Evolutionary conservation across 2,329 filamentous ascomycete genomes (phyloP).

Genomic region (Dryadomyces quercivorus): DNA sequence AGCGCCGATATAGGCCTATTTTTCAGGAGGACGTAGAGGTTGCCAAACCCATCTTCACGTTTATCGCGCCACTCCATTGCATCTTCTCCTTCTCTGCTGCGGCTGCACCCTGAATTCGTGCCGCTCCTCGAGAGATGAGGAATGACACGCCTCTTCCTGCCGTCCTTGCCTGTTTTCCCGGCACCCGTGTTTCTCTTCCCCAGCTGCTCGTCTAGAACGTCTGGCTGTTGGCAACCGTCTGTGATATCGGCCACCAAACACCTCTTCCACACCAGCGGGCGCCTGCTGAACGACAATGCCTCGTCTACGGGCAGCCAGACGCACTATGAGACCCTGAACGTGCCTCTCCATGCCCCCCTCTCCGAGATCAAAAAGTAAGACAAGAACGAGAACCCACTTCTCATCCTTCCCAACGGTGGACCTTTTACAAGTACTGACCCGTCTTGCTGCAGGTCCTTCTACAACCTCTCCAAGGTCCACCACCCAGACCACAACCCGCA

Average conservation of each 20-base stretch:
- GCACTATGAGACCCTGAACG: conserved; percentile 72
- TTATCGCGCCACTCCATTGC: background rate
- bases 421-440: too few species aligned
- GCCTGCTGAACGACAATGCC: conserved; percentile 14
- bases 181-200: conserved; percentile 5
- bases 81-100: background rate
- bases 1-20: background rate
- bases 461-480: conserved; percentile 78
- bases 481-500: conserved; percentile 83
- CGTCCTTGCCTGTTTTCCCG: conserved; percentile 12
- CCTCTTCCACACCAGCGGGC: conserved; percentile 19
- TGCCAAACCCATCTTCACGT: background rate
- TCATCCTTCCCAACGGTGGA: background rate
- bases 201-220: background rate
- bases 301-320: conserved; percentile 28
- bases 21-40: background rate
- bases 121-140: conserved; percentile 36
- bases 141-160: conserved; percentile 40
- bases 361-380: conserved; percentile 73
- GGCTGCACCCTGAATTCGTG: background rate
- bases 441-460: conserved; percentile 52
- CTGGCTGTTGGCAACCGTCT: background rate
- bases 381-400: background rate
- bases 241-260: background rate
- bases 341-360: conserved; percentile 57